Percentiles rank a stretch among this genome's conserved stretches.
phyloP scores from a whole-genome alignment of 2,329 filamentous ascomycete species.

The Fusarium incarnatum region DNA sequence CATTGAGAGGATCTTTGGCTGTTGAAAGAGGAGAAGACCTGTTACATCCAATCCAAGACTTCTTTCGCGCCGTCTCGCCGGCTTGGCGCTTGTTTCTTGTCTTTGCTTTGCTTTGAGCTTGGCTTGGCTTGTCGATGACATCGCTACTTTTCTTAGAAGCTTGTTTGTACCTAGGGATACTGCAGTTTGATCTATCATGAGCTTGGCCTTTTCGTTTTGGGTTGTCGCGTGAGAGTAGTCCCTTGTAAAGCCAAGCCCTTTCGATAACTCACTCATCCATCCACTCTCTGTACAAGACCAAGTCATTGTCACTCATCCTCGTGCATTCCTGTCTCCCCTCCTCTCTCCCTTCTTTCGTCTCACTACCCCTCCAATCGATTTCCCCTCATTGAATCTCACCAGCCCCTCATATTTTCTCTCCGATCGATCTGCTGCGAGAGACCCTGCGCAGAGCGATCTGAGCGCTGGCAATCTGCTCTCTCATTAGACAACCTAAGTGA shows the following conservation, averaged over 20 bases:
- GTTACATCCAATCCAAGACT: constrained; percentile 20
- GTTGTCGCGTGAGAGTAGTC: constrained; percentile 31
- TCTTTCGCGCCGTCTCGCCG: constrained; percentile 31
- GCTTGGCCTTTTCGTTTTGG: constrained; percentile 6
- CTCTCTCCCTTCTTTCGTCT: not conserved
- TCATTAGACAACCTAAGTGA: constrained; percentile 13
- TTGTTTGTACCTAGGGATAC: not conserved
- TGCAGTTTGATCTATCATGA: not conserved
- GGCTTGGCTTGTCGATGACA: constrained; percentile 28
- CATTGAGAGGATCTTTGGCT: not conserved
- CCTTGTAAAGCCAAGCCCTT: constrained; percentile 30
- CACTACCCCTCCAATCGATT: constrained; percentile 23
- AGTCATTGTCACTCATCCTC: constrained; percentile 19
- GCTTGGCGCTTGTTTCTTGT: constrained; percentile 33
- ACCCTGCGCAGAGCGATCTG: constrained; percentile 3
- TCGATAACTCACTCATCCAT: not conserved
- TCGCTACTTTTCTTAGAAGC: constrained; percentile 4
- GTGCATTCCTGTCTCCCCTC: not conserved
- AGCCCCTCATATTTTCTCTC: constrained; percentile 5
- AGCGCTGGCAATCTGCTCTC: not conserved
- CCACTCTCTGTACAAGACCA: constrained; percentile 2
- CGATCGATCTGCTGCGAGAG: constrained; percentile 15
- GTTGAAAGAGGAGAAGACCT: not conserved
- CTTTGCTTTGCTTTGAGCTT: not conserved
- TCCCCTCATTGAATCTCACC: constrained; percentile 26